A percentile compares a stretch with the other conserved stretches of the same genome.
These are phyloP conservation scores for Linnemannia hyalina DNA, from an alignment of 192 early-diverging fungal species.

Conservation along the genomic window DNA sequence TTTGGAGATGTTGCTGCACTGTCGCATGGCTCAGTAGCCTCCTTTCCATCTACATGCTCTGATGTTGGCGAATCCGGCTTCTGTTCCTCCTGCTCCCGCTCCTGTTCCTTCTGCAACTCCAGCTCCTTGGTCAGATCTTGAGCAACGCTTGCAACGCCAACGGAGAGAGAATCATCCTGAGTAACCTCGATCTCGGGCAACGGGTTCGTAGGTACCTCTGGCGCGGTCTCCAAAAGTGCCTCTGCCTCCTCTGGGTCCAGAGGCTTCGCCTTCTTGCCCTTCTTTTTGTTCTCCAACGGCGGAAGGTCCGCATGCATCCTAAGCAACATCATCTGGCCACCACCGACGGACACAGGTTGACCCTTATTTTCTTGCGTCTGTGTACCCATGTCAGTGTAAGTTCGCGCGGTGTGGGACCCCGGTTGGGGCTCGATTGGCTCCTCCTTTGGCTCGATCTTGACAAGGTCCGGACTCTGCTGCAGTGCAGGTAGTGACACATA, in stretches of 20 bases:
- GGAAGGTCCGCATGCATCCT: background rate
- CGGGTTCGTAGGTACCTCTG: slow-evolving; percentile 13
- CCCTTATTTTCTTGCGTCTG: slow-evolving; percentile 2
- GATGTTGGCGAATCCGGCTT: background rate
- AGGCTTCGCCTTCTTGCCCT: background rate
- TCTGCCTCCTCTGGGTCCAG: slow-evolving; percentile 7
- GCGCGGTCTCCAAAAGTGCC: slow-evolving; percentile 20
- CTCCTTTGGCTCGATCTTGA: slow-evolving; percentile 28
- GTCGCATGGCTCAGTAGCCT: background rate
- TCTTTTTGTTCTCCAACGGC: background rate
- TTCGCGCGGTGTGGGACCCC: background rate
- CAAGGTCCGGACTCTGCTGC: background rate
- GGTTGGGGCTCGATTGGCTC: slow-evolving; percentile 17
- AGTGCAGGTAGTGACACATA: slow-evolving; percentile 31
- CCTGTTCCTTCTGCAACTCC: background rate
- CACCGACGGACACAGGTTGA: background rate
- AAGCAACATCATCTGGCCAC: background rate
- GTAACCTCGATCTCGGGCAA: slow-evolving; percentile 12
- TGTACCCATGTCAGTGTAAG: background rate
- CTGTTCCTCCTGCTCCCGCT: background rate
- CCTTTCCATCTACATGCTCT: background rate
- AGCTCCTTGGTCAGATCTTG: background rate
- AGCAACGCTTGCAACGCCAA: background rate
- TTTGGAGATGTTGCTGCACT: background rate
- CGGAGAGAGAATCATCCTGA: background rate